Base-by-base conservation (phyloP, 176 grass and related monocot genomes). In the Chloris gayana region DNA sequence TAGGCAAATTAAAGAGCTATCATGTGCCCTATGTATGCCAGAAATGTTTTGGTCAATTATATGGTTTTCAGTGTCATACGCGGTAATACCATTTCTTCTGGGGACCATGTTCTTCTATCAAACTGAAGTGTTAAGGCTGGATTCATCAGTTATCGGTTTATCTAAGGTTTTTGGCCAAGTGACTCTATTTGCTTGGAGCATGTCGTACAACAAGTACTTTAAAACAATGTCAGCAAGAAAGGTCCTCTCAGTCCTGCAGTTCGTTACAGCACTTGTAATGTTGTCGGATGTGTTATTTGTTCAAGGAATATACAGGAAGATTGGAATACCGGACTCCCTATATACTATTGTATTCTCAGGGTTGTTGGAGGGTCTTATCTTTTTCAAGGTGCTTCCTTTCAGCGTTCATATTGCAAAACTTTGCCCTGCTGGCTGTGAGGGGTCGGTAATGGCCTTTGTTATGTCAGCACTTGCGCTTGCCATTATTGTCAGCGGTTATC, bases 41-140 rank as follows among this genome's bases (percentile, higher is more conserved):
- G 97, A 91, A 83, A 96, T 96, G 45, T 90, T 78, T 37, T 69
- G 68, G 75, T 91, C 78, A 26, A 67, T 99, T 69, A 27, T 80
- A 61, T 96, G 97, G 97, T 93, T 99, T 80, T 89, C 86, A 77
- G 39, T 84, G 49, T 99, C 97, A 1, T 99, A 95, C 31, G 91
- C 93, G 3, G 24, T 85, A 64, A 83, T 93, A 82, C 97, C 97
- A 27, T 89, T 93, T 82, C 81, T 96, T 54, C 79, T 82, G 17
- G 93, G 97, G 68, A 93, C 93, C 21, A 99, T 96, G 97, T 99
- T 99, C 83, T 99, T 95, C 79, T 99, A 96, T 65, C 92, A 99
- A 73, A 99, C 97, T 69, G 86, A 93, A 72, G 86, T 95, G 32
- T 80, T 99, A 49, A 89, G 73, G 38, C 88, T 99, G 7, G 86